Conservation (phyloP, 495 filamentous ascomycete species). For the Penicillium soppii region DNA sequence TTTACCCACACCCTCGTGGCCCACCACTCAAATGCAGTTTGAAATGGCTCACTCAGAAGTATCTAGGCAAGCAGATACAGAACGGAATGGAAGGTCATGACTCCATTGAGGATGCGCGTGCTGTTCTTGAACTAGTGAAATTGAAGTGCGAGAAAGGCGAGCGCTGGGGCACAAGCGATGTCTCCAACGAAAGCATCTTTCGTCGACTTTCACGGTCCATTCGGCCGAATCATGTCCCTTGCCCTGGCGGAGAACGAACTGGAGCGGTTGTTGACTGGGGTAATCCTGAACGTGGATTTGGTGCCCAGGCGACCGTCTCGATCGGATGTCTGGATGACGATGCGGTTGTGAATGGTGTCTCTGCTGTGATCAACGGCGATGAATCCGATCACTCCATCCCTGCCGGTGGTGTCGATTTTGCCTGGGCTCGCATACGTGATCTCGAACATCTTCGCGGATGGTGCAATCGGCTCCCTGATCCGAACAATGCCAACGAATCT, state of each 20-base stretch:
- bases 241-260: conserved; percentile 53
- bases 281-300: conserved; percentile 69
- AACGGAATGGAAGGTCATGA: conserved; percentile 78
- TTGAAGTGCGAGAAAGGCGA: conserved; percentile 92
- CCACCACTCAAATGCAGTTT: conserved; percentile 72
- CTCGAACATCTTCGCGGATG: conserved; percentile 80
- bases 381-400: conserved; percentile 60
- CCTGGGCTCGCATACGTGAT: conserved; percentile 84
- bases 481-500: conserved; percentile 52
- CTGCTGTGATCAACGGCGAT: conserved; percentile 68
- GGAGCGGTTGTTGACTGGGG: conserved; percentile 91
- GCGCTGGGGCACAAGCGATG: conserved; percentile 74
- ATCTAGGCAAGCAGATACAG: conserved; percentile 83
- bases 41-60: conserved; percentile 79
- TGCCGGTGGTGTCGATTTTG: conserved; percentile 75
- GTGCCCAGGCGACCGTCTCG: conserved; percentile 65
- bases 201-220: conserved; percentile 66
- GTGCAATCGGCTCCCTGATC: conserved; percentile 62
- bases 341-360: conserved; percentile 69
- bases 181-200: conserved; percentile 81
- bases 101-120: conserved; percentile 86
- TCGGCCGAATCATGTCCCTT: conserved; percentile 48
- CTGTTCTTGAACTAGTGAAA: conserved; percentile 88
- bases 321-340: conserved; percentile 75
- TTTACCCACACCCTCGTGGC: conserved; percentile 80